Conservation (phyloP, 1,139 yeast species). For the Scheffersomyces cryptocercus region DNA sequence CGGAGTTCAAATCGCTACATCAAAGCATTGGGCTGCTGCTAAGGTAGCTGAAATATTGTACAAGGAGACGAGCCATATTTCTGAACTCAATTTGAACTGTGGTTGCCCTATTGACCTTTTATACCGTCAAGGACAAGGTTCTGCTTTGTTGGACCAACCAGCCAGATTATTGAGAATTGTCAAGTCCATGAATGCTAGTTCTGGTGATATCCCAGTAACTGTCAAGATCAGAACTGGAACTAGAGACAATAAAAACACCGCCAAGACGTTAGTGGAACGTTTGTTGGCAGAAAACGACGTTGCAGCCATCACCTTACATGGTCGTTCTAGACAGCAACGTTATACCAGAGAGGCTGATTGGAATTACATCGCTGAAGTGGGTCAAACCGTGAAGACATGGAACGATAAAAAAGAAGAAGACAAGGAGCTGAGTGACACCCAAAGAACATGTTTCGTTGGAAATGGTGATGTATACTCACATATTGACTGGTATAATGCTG, state of each 20-base stretch:
- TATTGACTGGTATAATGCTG: slow-evolving; percentile 87
- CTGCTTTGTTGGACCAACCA: slow-evolving; percentile 90
- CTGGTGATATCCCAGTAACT: slow-evolving; percentile 89
- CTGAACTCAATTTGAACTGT: slow-evolving; percentile 87
- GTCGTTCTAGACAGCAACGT: slow-evolving; percentile 94
- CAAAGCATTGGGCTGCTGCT: slow-evolving; percentile 91
- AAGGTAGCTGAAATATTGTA: slow-evolving; percentile 84
- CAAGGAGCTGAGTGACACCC: slow-evolving; percentile 52
- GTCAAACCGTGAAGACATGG: slow-evolving; percentile 62
- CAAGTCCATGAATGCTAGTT: slow-evolving; percentile 84
- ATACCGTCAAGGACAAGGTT: slow-evolving; percentile 92
- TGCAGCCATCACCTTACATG: slow-evolving; percentile 92
- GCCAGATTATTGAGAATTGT: slow-evolving; percentile 75
- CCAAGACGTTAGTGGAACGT: slow-evolving; percentile 69
- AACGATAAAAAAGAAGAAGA: slow-evolving; percentile 52
- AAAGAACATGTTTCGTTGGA: slow-evolving; percentile 68
- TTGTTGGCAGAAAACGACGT: slow-evolving; percentile 76
- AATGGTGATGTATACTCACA: slow-evolving; percentile 90
- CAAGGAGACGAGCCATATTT: slow-evolving; percentile 53
- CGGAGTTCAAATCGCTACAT: slow-evolving; percentile 91
- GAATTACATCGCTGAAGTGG: slow-evolving; percentile 82
- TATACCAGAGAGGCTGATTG: slow-evolving; percentile 92
- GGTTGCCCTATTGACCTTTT: slow-evolving; percentile 97
- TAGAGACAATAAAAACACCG: slow-evolving; percentile 82
- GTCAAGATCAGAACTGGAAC: slow-evolving; percentile 93